These are phyloP conservation scores for Parachlorella kessleri DNA, from an alignment of 139 green algal species.

Conservation along the genomic window DNA sequence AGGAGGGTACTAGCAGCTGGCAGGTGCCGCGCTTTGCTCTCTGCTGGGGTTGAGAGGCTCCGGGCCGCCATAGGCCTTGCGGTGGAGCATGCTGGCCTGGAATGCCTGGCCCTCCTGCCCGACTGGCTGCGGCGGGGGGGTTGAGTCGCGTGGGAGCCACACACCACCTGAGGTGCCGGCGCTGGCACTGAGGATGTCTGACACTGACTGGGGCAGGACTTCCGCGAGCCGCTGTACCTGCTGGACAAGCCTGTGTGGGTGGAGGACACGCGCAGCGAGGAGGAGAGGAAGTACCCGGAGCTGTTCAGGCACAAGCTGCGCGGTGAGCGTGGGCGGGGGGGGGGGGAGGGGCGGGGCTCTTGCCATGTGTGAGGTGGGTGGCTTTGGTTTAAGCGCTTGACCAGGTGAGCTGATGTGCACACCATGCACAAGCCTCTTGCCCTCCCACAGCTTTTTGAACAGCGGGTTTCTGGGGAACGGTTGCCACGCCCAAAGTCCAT, in stretches of 20 bases:
- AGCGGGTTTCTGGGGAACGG: not conserved
- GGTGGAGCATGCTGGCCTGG: no score
- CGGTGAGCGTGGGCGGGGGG: constrained; percentile 7
- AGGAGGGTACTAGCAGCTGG: no score
- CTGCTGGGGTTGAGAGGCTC: no score
- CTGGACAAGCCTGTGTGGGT: constrained; percentile 49
- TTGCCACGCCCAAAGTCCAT: no score
- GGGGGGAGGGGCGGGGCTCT: not conserved
- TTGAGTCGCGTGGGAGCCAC: no score
- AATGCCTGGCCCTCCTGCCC: no score
- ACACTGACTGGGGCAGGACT: constrained; percentile 46
- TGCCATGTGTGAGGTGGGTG: not conserved
- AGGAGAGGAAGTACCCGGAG: constrained; percentile 64
- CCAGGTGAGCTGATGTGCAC: not conserved
- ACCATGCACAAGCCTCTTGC: not conserved
- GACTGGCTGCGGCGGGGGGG: no score
- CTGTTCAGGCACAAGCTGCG: constrained; percentile 57
- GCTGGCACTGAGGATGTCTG: no score
- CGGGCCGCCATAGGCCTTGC: no score
- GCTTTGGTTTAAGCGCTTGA: not conserved
- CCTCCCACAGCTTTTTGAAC: not conserved
- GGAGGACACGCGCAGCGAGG: constrained; percentile 62
- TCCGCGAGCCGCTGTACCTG: constrained; percentile 69
- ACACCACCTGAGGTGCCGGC: no score
- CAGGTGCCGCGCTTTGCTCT: no score